These are phyloP conservation scores for Bathelium albidoporum DNA, from an alignment of 495 filamentous ascomycete genomes.

Conservation along the genomic window DNA sequence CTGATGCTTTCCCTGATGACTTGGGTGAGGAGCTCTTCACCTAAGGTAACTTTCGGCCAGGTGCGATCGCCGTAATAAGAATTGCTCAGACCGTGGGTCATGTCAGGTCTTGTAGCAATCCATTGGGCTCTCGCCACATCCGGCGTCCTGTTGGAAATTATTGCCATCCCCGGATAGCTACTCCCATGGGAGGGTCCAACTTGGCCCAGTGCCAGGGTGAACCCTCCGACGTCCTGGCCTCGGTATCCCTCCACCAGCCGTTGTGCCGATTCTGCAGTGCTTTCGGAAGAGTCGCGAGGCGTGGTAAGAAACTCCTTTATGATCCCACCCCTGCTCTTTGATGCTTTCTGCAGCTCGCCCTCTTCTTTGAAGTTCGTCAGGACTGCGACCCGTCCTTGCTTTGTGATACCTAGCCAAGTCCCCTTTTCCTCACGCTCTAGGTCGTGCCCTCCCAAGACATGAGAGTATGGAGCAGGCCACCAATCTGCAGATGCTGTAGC, in stretches of 20 bases:
- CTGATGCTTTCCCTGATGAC: slow-evolving; percentile 40
- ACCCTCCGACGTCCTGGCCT: slow-evolving; percentile 72
- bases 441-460: slow-evolving; percentile 61
- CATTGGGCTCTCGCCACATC: slow-evolving; percentile 53
- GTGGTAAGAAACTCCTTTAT: slow-evolving; percentile 74
- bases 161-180: slow-evolving; percentile 43
- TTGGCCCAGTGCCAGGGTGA: slow-evolving; percentile 75
- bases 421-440: slow-evolving; percentile 57
- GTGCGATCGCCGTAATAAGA: slow-evolving; percentile 58
- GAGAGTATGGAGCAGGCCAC: slow-evolving; percentile 56
- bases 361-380: slow-evolving; percentile 92
- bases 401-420: slow-evolving; percentile 91
- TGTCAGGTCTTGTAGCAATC: slow-evolving; percentile 42
- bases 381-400: slow-evolving; percentile 71
- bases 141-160: slow-evolving; percentile 80
- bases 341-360: slow-evolving; percentile 40
- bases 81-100: slow-evolving; percentile 74
- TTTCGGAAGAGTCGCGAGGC: slow-evolving; percentile 25
- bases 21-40: slow-evolving; percentile 39
- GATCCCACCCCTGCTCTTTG: slow-evolving; percentile 68
- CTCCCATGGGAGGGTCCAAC: not conserved
- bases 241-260: slow-evolving; percentile 56
- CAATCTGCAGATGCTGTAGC: slow-evolving; percentile 75
- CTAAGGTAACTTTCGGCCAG: slow-evolving; percentile 76
- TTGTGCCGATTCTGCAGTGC: slow-evolving; percentile 56